Percentiles rank a stretch among this genome's conserved stretches.
phyloP scores from a whole-genome alignment of 352 stramenopile species.

The Elongisporangium anandrum region DNA sequence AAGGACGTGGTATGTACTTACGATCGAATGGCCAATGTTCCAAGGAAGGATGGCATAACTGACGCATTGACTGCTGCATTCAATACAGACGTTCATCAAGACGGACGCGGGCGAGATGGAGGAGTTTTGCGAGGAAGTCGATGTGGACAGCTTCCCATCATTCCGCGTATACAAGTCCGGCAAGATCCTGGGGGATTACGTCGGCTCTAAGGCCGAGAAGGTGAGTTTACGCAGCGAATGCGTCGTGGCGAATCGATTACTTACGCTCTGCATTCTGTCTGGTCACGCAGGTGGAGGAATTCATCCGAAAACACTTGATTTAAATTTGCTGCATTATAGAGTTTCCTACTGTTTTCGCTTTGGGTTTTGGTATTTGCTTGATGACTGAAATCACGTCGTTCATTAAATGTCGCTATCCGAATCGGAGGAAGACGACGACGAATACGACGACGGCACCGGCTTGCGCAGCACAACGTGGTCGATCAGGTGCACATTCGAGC shows the following conservation, averaged over 20 bases:
- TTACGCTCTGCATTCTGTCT: not conserved
- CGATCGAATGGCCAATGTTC: too few species aligned
- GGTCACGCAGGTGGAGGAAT: constrained; percentile 22
- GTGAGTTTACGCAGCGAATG: constrained; percentile 7
- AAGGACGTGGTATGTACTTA: constrained; percentile 13
- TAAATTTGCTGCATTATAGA: constrained; percentile 3
- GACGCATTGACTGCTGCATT: constrained; percentile 2
- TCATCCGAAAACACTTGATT: constrained; percentile 23
- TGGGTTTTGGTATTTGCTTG: not conserved
- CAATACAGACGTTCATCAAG: constrained; percentile 34
- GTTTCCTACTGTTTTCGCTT: not conserved
- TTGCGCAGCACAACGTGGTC: constrained; percentile 65
- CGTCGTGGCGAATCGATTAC: not conserved
- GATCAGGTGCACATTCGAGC: constrained; percentile 78
- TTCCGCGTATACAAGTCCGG: constrained; percentile 70
- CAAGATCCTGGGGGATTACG: constrained; percentile 54
- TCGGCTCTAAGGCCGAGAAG: constrained; percentile 73
- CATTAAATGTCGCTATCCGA: not conserved
- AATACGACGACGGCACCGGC: not conserved
- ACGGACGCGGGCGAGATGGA: constrained; percentile 61
- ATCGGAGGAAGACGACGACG: not conserved
- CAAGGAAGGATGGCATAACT: not conserved
- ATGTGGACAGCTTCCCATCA: constrained; percentile 71
- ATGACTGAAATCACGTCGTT: not conserved
- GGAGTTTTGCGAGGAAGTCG: constrained; percentile 60